phyloP scores from a whole-genome alignment of 805 yeast genomes.

The Lachancea lanzarotensis region DNA sequence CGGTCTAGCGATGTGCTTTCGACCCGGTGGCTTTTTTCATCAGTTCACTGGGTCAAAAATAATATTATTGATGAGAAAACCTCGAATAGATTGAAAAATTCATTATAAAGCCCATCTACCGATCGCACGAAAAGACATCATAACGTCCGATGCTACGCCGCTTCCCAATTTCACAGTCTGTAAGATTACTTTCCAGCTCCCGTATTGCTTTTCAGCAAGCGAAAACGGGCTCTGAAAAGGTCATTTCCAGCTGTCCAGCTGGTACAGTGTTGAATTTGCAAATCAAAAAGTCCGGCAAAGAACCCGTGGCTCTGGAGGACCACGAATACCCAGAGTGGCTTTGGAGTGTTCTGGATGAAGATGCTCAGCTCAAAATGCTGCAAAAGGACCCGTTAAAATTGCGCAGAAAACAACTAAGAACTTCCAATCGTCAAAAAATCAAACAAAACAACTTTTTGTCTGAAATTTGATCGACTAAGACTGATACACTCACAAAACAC shows the following conservation, averaged over 20 bases:
- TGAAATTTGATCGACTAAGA: slow-evolving; percentile 35
- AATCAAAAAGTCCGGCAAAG: slow-evolving; percentile 73
- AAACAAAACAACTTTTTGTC: slow-evolving; percentile 74
- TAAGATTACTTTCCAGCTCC: slow-evolving; percentile 5
- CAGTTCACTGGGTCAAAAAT: neutral
- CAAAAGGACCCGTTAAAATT: slow-evolving; percentile 55
- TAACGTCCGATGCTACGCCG: neutral
- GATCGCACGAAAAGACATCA: neutral
- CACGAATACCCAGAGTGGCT: slow-evolving; percentile 91
- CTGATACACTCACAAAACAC: neutral
- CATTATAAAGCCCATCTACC: neutral
- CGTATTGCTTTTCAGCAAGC: slow-evolving; percentile 5
- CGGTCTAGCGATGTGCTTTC: neutral
- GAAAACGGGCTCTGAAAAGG: slow-evolving; percentile 2
- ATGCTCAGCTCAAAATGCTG: slow-evolving; percentile 49
- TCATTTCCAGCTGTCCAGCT: slow-evolving; percentile 50
- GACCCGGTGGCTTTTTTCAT: neutral
- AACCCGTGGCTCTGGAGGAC: slow-evolving; percentile 83
- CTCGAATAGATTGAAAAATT: neutral
- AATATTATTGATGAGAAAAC: too few relatives aligned
- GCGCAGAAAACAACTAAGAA: slow-evolving; percentile 66
- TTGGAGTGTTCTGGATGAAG: slow-evolving; percentile 74
- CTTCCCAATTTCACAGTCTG: neutral
- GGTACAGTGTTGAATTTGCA: slow-evolving; percentile 71
- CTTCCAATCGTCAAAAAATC: slow-evolving; percentile 59